A percentile compares a stretch with the other conserved stretches of the same genome.
phyloP scores from a whole-genome alignment of 805 yeast species.

The Ogataea salicorniae region DNA sequence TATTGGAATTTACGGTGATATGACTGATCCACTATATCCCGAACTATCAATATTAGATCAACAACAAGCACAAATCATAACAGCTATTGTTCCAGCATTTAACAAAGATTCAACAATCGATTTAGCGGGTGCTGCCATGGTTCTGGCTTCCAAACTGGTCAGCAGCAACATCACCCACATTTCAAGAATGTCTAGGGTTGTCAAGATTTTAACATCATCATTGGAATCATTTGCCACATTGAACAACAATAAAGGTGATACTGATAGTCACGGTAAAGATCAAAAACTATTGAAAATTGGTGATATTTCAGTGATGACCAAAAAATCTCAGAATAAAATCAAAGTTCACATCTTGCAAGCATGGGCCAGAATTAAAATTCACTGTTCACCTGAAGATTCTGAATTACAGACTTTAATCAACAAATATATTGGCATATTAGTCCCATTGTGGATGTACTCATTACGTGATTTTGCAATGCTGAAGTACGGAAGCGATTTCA shows the following conservation, averaged over 20 bases:
- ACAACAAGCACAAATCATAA: slow-evolving; percentile 89
- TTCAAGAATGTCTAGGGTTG: slow-evolving; percentile 46
- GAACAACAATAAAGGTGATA: slow-evolving; percentile 18
- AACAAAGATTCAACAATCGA: slow-evolving; percentile 64
- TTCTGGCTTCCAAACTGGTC: slow-evolving; percentile 71
- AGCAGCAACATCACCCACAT: slow-evolving; percentile 52
- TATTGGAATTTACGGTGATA: slow-evolving; percentile 52
- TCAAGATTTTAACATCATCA: slow-evolving; percentile 59
- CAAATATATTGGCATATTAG: slow-evolving; percentile 54
- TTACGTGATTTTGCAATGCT: slow-evolving; percentile 69
- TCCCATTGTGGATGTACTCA: slow-evolving; percentile 75
- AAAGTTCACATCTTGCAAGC: slow-evolving; percentile 60
- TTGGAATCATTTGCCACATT: slow-evolving; percentile 49
- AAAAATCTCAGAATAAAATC: slow-evolving; percentile 44
- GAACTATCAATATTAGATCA: slow-evolving; percentile 74
- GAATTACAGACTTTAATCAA: slow-evolving; percentile 46
- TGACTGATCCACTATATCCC: slow-evolving; percentile 68
- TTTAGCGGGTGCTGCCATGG: slow-evolving; percentile 71
- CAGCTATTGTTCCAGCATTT: slow-evolving; percentile 87
- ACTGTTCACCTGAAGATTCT: slow-evolving; percentile 29
- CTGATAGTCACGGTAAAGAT: slow-evolving; percentile 16
- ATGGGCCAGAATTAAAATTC: slow-evolving; percentile 60
- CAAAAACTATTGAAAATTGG: slow-evolving; percentile 45
- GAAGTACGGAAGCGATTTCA: slow-evolving; percentile 42
- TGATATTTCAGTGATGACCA: slow-evolving; percentile 44